Base-by-base conservation (phyloP, 2,329 filamentous ascomycete species). In the Fusarium guadeloupense region DNA sequence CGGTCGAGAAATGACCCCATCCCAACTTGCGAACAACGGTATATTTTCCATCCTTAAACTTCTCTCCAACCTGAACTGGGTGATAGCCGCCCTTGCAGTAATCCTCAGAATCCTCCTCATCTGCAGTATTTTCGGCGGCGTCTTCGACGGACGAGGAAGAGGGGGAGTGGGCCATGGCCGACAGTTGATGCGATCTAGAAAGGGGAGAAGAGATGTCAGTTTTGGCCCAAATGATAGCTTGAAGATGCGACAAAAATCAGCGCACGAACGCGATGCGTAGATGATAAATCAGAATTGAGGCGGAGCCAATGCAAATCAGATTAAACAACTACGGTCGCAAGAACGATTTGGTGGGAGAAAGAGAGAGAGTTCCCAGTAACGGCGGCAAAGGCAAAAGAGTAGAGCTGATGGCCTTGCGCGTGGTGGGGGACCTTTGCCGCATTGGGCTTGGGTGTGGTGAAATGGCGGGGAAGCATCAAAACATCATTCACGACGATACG, bases 11-110 rank as follows among this genome's bases (percentile, higher is more conserved):
- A 74, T 98, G 94, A 62, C 95, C 95, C 94, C 94, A 98, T 68
- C 94, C 94, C 47, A 98, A 84, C 82, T 98, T 98, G 79, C 93
- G 90, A 76, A 98, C 91, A 54, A 98, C 89, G 14, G 93, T 95
- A 79, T 99, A 99, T 80, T 92, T 94, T 69, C 92, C 93, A 75
- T 98, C 92, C 76, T 98, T 98, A 85, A 97, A 98, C 73, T 93
- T 90, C 80, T 99, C 95, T 70, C 95, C 95, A 58, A 98, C 90
- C 70, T 88, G 85, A 43, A 99, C 95, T 4, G 95, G 95, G 74
- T 99, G 95, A 77, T 98, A 99, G 59, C 95, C 95, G 72, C 95
- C 95, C 80, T 98, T 98, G 85, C 94, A 97, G 81, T 99, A 99
- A 78, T 99, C 95, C 78, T 98, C 94, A 41, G 92, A 97, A 78